These are phyloP conservation scores for Bonia amplexicaulis DNA, from an alignment of 176 grass and related monocot species.

Conservation along the genomic window DNA sequence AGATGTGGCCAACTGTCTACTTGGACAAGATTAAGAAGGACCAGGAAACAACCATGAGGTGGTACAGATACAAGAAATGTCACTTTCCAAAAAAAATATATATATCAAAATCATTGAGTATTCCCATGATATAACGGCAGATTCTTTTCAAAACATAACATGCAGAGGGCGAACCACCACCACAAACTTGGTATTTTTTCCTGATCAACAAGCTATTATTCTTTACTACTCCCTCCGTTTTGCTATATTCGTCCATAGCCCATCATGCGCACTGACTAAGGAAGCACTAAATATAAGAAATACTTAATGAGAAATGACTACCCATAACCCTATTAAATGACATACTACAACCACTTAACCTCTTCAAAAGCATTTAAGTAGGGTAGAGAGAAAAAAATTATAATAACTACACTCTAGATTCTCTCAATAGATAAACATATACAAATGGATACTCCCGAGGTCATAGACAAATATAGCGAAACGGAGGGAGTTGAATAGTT, in stretches of 20 bases:
- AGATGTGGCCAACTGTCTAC: neutral
- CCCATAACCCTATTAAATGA: too few species aligned
- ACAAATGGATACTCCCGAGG: too few species aligned
- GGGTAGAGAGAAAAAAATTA: too few species aligned
- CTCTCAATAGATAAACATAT: too few species aligned
- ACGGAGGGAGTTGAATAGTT: neutral
- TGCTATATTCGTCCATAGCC: too few species aligned
- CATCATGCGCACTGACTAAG: too few species aligned
- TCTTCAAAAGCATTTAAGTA: too few species aligned
- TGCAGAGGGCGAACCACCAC: neutral
- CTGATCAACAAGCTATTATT: neutral
- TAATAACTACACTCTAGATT: too few species aligned
- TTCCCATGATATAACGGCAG: neutral
- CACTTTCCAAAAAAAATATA: constrained; percentile 12
- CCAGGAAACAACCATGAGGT: neutral
- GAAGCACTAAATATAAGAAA: too few species aligned
- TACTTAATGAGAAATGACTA: too few species aligned
- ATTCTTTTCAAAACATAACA: neutral
- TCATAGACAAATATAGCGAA: too few species aligned
- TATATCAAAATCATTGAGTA: neutral
- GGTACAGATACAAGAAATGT: neutral
- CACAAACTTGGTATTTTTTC: neutral
- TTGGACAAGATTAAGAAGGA: neutral
- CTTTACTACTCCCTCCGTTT: neutral
- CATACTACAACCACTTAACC: too few species aligned